phyloP scores from a whole-genome alignment of 768 basidiomycete species.

The Amanita phalloides region DNA sequence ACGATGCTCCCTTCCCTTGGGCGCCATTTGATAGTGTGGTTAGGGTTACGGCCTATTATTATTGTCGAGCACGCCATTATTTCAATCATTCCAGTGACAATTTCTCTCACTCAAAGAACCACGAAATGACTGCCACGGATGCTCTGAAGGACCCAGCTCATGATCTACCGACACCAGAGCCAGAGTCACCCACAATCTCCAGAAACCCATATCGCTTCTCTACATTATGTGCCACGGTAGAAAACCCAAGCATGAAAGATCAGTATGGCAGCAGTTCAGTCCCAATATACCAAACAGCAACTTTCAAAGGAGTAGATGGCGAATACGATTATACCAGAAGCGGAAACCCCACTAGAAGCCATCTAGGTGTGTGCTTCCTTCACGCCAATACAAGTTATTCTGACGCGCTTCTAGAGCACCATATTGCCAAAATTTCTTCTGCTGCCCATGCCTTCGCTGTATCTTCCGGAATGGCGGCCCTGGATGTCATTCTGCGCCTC shows the following conservation, averaged over 20 bases:
- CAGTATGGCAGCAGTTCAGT: constrained; percentile 92
- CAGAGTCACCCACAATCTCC: constrained; percentile 59
- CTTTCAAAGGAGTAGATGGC: constrained; percentile 89
- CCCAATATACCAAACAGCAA: constrained; percentile 96
- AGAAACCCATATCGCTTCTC: constrained; percentile 80
- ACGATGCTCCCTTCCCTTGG: constrained; percentile 42
- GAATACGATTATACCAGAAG: constrained; percentile 92
- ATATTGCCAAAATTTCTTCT: constrained; percentile 93
- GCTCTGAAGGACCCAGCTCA: constrained; percentile 18
- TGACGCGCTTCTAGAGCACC: constrained; percentile 59
- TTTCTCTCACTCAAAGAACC: background rate
- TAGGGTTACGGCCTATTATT: constrained; percentile 1
- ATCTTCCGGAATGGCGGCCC: constrained; percentile 96
- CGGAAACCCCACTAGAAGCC: constrained; percentile 93
- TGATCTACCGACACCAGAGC: constrained; percentile 72
- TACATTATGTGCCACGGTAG: constrained; percentile 86
- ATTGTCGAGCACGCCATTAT: constrained; percentile 2
- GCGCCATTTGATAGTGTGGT: constrained; percentile 23
- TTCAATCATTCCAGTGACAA: background rate
- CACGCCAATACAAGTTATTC: constrained; percentile 3
- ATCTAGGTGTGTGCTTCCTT: constrained; percentile 54
- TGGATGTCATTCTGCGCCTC: constrained; percentile 89
- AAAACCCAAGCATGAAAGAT: constrained; percentile 87
- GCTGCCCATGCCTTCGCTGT: constrained; percentile 86
- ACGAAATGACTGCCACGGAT: constrained; percentile 22